These are phyloP conservation scores for Fusarium sp. DNA, from an alignment of 2,329 filamentous ascomycete species.

Conservation along the genomic window DNA sequence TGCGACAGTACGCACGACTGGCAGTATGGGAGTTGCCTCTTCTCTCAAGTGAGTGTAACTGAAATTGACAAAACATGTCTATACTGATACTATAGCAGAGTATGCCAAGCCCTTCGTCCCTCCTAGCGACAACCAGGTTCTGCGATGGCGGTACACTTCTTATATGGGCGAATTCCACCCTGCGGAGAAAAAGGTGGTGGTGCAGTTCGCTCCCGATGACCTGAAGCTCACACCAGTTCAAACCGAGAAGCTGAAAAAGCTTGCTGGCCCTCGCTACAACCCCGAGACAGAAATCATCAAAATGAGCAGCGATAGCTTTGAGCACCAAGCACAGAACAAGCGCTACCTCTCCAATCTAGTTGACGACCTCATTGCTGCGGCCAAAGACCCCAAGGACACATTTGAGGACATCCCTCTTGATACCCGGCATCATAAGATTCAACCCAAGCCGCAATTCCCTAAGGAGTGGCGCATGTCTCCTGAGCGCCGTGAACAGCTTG, in stretches of 20 bases:
- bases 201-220: constrained; percentile 84
- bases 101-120: constrained; percentile 83
- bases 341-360: constrained; percentile 87
- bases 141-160: constrained; percentile 95
- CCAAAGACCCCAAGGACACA: constrained; percentile 80
- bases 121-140: constrained; percentile 73
- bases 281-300: constrained; percentile 82
- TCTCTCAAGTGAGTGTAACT: constrained; percentile 75
- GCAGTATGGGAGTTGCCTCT: constrained; percentile 97
- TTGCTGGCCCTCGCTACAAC: constrained; percentile 88
- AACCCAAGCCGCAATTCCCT: constrained; percentile 77
- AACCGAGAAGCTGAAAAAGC: constrained; percentile 84
- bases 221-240: constrained; percentile 75
- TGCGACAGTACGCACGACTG: constrained; percentile 87
- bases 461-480: constrained; percentile 83
- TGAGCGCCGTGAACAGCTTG: constrained; percentile 72
- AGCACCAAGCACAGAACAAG: constrained; percentile 95
- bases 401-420: constrained; percentile 93
- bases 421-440: constrained; percentile 82
- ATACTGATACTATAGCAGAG: constrained; percentile 62
- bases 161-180: constrained; percentile 96
- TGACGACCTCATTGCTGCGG: constrained; percentile 76
- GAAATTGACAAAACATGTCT: not conserved
- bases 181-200: constrained; percentile 90
- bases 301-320: constrained; percentile 90